These are phyloP conservation scores for Podaxis mareebaensis DNA, from an alignment of 768 basidiomycete species.

Conservation along the genomic window DNA sequence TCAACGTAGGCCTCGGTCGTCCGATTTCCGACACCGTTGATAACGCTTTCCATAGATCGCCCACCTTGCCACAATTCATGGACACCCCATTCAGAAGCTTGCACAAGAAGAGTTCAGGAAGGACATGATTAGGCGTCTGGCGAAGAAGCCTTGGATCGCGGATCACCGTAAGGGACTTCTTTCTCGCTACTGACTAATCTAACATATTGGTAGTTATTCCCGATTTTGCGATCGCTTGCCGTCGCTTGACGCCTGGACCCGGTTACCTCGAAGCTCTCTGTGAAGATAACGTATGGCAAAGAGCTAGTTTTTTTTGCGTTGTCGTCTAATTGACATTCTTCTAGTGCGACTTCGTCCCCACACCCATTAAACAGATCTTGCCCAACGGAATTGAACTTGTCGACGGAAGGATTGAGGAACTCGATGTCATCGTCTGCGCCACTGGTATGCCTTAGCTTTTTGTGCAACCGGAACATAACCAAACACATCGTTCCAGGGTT, in stretches of 20 bases:
- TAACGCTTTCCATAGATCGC: constrained; percentile 29
- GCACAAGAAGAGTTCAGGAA: constrained; percentile 38
- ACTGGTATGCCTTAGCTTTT: constrained; percentile 42
- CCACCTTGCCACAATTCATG: constrained; percentile 42
- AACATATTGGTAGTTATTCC: constrained; percentile 47
- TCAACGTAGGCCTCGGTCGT: constrained; percentile 42
- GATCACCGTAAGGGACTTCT: constrained; percentile 42
- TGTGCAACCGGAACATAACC: background rate
- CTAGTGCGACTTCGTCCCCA: constrained; percentile 54
- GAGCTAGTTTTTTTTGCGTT: background rate
- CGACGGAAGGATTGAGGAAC: constrained; percentile 53
- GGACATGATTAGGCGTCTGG: constrained; percentile 50
- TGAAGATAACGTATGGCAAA: constrained; percentile 51
- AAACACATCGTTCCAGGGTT: constrained; percentile 38
- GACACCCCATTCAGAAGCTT: constrained; percentile 36
- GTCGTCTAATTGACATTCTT: background rate
- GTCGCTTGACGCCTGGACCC: constrained; percentile 67
- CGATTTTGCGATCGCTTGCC: constrained; percentile 57
- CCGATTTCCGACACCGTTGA: background rate
- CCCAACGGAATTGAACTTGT: constrained; percentile 54
- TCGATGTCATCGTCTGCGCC: constrained; percentile 65
- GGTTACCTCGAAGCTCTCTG: constrained; percentile 69
- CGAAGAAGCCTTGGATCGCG: constrained; percentile 61
- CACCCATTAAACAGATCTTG: constrained; percentile 51
- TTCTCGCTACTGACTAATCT: background rate